phyloP scores from a whole-genome alignment of 2,329 filamentous ascomycete genomes.

The Epichloe baconii region DNA sequence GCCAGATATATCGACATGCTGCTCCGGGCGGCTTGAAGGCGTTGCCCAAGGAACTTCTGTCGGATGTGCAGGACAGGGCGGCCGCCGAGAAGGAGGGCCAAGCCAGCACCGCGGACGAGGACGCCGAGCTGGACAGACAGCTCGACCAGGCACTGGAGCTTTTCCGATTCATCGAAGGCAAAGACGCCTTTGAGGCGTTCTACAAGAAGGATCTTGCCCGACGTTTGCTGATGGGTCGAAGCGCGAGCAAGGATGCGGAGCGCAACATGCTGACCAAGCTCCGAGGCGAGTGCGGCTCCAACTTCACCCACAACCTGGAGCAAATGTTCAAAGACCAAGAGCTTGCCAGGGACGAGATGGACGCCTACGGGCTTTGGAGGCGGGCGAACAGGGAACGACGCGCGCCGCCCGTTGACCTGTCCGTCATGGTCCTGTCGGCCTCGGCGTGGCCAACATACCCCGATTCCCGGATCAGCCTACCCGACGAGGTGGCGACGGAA shows the following conservation, averaged over 20 bases:
- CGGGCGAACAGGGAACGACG: constrained; percentile 32
- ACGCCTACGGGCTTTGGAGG: constrained; percentile 63
- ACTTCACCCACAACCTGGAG: constrained; percentile 93
- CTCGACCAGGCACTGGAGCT: constrained; percentile 86
- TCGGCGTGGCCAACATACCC: constrained; percentile 89
- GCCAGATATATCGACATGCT: constrained; percentile 92
- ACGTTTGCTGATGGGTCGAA: constrained; percentile 78
- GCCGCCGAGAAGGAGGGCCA: constrained; percentile 49
- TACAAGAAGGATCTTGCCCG: constrained; percentile 97
- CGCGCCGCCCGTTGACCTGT: constrained; percentile 46
- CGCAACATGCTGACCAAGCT: constrained; percentile 87
- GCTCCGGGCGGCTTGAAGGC: constrained; percentile 79
- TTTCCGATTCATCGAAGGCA: constrained; percentile 93
- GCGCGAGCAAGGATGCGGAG: constrained; percentile 89
- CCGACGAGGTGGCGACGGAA: constrained; percentile 59
- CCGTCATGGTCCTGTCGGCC: constrained; percentile 81
- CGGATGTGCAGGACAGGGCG: constrained; percentile 44
- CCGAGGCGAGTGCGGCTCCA: constrained; percentile 83
- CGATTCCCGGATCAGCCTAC: constrained; percentile 59
- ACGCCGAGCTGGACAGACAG: constrained; percentile 81
- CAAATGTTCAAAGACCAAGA: constrained; percentile 99
- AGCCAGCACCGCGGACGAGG: constrained; percentile 66
- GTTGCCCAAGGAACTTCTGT: constrained; percentile 55
- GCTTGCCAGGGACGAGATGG: constrained; percentile 82
- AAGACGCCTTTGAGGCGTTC: constrained; percentile 95